These are phyloP conservation scores for Calocybe cyanea DNA, from an alignment of 768 basidiomycete species.

Conservation along the genomic window DNA sequence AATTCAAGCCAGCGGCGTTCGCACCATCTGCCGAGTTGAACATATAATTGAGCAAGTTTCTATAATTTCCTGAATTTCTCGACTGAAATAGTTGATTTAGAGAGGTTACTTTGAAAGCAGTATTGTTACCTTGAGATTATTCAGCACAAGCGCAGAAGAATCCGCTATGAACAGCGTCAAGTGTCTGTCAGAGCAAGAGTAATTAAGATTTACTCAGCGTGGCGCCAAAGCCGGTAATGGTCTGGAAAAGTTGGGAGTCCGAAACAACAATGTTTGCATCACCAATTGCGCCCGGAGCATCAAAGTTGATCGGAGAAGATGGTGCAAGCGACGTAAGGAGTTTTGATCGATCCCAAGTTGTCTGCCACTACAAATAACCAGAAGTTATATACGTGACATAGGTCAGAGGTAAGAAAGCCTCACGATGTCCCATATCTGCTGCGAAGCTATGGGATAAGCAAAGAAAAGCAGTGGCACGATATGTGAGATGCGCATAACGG, in stretches of 20 bases:
- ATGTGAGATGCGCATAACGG: slow-evolving; percentile 6
- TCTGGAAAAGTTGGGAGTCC: slow-evolving; percentile 54
- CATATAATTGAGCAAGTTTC: slow-evolving; percentile 51
- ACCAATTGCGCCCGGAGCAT: slow-evolving; percentile 49
- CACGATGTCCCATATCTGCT: slow-evolving; percentile 22
- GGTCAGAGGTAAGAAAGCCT: background rate
- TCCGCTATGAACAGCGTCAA: slow-evolving; percentile 44
- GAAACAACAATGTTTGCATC: slow-evolving; percentile 61
- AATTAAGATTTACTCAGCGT: slow-evolving; percentile 44
- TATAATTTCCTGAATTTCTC: slow-evolving; percentile 53
- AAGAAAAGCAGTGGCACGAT: slow-evolving; percentile 4
- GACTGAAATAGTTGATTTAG: slow-evolving; percentile 25
- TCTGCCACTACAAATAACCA: slow-evolving; percentile 47
- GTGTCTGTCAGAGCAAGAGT: background rate
- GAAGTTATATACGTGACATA: background rate
- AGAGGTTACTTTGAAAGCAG: too few relatives aligned
- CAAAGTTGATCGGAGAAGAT: slow-evolving; percentile 54
- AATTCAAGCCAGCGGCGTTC: slow-evolving; percentile 63
- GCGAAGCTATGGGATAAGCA: slow-evolving; percentile 12
- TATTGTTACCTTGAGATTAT: slow-evolving; percentile 56
- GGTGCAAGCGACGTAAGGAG: slow-evolving; percentile 48
- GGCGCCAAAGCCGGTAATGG: slow-evolving; percentile 65
- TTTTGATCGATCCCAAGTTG: slow-evolving; percentile 47
- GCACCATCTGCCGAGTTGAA: slow-evolving; percentile 61
- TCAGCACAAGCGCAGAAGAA: slow-evolving; percentile 59